phyloP scores from a whole-genome alignment of 2,329 filamentous ascomycete species.

The Capronia epimyces region DNA sequence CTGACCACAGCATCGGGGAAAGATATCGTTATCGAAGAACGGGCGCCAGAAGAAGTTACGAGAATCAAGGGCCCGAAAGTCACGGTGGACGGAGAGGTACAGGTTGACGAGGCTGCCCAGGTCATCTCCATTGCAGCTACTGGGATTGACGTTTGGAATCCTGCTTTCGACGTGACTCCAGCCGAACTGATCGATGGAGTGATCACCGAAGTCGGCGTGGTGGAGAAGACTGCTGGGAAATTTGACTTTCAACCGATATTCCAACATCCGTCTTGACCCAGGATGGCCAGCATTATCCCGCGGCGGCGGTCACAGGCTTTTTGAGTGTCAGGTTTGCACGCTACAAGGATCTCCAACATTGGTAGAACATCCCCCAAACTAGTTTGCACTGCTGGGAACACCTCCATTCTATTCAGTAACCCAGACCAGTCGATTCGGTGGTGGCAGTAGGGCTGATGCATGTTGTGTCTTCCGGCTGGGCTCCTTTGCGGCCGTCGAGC shows the following conservation, averaged over 20 bases:
- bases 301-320: neutral
- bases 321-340: neutral
- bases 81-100: constrained; percentile 53
- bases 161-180: constrained; percentile 92
- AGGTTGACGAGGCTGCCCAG: constrained; percentile 57
- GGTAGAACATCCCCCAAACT: too few species aligned
- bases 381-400: neutral
- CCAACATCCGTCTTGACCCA: constrained; percentile 7
- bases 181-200: constrained; percentile 84
- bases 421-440: neutral
- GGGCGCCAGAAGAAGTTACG: constrained; percentile 74
- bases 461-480: neutral
- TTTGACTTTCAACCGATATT: constrained; percentile 56
- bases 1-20: constrained; percentile 69
- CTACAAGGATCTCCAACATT: neutral
- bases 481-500: neutral
- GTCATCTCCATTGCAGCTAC: constrained; percentile 72
- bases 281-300: neutral
- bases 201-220: constrained; percentile 84
- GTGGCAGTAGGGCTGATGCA: neutral
- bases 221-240: constrained; percentile 66
- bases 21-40: constrained; percentile 86
- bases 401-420: neutral
- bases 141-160: constrained; percentile 88
- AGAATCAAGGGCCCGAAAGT: constrained; percentile 73